Base-by-base conservation (phyloP, 2,329 filamentous ascomycete species). In the Microsporum canis region DNA sequence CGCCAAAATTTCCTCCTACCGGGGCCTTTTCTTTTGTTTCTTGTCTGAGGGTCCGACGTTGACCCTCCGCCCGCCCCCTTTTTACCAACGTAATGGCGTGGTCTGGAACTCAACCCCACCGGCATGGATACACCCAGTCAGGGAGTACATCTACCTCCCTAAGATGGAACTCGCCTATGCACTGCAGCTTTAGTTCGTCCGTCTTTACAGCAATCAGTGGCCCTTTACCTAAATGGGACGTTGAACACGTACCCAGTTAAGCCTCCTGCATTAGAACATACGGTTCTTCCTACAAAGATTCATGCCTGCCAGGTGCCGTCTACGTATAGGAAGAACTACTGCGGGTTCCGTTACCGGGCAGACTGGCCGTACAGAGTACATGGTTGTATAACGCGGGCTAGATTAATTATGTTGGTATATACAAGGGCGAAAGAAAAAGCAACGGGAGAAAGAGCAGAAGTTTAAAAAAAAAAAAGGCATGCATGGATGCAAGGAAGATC, bases 401-500 rank as follows among this genome's bases (percentile, higher is more conserved):
- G 45, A 49, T 49, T 55, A n/a, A 43, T n/a, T 43, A 43, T 17
- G 10, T 43, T 43, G 17, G 39, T n/a, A 33, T 27, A 5, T 55
- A 36, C 47, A 55, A n/a, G 12, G 33, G 34, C 49, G 23, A n/a
- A 55, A 34, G 49, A 55, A 55, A 55, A 55, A 55, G 49, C 49
- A 55, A 55, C 34, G 29, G 49, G 33, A 31, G 3, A 29, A 17
- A 14, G 3, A 55, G 23, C 43, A 29, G 23, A 55, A 55, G 49
- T 55, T 55, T 55, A 55, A 55, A 53, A 53, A 55, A 55, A 4
- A n/a, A 34, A 8, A 29, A 49, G 45, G 27, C 14, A 43, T 43
- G 49, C 49, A 55, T 55, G 29, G 49, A 55, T 55, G 49, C 49
- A 55, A 55, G 29, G 49, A 34, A 55, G 49, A 55, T 55, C 45